These are phyloP conservation scores for Ormosia emarginata DNA, from an alignment of 306 rosid genomes.

Conservation along the genomic window DNA sequence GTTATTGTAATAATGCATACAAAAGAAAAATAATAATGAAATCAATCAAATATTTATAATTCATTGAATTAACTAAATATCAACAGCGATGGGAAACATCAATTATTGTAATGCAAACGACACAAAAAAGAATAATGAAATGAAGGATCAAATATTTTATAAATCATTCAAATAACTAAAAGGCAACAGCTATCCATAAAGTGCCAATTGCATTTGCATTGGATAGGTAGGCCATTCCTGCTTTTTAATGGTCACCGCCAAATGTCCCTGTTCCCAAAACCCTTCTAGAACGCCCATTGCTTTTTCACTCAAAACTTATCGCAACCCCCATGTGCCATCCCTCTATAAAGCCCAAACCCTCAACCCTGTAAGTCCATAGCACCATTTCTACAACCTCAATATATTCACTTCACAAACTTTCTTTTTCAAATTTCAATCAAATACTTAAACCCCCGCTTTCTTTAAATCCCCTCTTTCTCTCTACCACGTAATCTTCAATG, in stretches of 20 bases:
- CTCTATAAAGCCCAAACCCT: background rate
- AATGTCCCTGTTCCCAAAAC: background rate
- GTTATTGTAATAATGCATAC: background rate
- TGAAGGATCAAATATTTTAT: background rate
- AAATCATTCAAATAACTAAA: background rate
- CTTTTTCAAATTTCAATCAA: background rate
- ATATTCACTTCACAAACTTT: background rate
- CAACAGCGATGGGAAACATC: background rate
- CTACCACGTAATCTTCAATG: background rate
- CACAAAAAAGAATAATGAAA: background rate
- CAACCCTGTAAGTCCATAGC: background rate
- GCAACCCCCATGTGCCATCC: slow-evolving; percentile 9
- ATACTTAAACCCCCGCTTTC: too few species aligned
- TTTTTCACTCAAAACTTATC: background rate
- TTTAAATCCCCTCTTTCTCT: background rate
- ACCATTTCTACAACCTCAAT: background rate
- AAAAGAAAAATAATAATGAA: background rate
- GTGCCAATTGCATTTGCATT: background rate
- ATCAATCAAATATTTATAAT: too few species aligned
- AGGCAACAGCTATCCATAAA: too few species aligned
- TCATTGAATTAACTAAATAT: background rate
- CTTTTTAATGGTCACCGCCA: background rate
- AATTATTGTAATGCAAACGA: background rate
- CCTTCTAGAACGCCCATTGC: slow-evolving; percentile 21
- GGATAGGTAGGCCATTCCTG: background rate